Evolutionary conservation across 768 basidiomycete genomes (phyloP), one percentile per base, ranked within the genome.

Genomic region (Pisolithus sp.): DNA sequence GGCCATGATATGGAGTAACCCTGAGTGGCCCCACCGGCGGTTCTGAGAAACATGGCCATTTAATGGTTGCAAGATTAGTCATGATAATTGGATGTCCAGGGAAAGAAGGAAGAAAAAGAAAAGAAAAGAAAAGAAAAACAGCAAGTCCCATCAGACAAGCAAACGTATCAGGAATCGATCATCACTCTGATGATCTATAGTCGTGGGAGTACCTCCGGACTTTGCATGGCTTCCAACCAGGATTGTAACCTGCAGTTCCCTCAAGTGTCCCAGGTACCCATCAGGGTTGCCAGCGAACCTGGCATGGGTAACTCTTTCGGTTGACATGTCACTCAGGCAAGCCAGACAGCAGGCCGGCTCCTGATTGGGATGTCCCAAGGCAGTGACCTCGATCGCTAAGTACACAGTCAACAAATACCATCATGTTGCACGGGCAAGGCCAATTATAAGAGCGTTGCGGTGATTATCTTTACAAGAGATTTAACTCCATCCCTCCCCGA

Each of bases 401-500:
- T 59, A 54, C 59, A 55, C 38, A 60, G 51, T 56, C 55, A 50
- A 48, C 56, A 53, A 59, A 34, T 34, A 34, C 34, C 34, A 34
- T 34, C 51, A 44, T 59, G 52, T 62, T 59, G 54, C 62, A 66
- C 49, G 54, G 49, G 60, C 58, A 58, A 64, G 57, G 55, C 64
- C 64, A 67, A 59, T 68, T 70, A 68, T 68, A 68, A 68, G 67
- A 59, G 59, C 59, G 43, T 61, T 59, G 58, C 46, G 51, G 57
- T 61, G 67, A 68, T 67, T 56, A 62, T 69, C 62, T 69, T 13
- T 61, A 66, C 54, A 55, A 50, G 59, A 70, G 66, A 66, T 59
- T 60, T 68, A 68, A 70, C 67, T 68, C 67, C 67, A 70, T 64
- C 57, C 58, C 54, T 58, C 59, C 55, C 49, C 53, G 48, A 59